Base-by-base conservation (phyloP, 139 green algal species). In the Limnomonas spitsbergensis region DNA sequence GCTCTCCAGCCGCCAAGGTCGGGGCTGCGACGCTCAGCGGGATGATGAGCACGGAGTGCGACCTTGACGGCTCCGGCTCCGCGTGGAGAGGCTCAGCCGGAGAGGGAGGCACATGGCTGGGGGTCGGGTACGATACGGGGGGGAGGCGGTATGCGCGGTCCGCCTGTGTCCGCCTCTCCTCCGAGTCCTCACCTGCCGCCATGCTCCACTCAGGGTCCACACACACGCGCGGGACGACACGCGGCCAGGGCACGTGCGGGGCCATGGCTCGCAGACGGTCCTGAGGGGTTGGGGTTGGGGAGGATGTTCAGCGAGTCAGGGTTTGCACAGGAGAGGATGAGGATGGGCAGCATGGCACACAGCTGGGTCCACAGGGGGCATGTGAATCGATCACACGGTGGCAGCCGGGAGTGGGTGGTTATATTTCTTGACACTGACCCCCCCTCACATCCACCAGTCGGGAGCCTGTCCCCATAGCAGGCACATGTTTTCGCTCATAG, bases 101-200 rank as follows among this genome's bases (percentile, higher is more conserved):
- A 3, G 53, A 70, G 29, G 73, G 73, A 3, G 73, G 73, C 3
- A 78, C 73, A 38, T 78, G 73, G 24, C 7, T 47, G 31, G 52
- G 42, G 4, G 73, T 78, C 3, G 73, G 73, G 53, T 78, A 78
- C 36, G 40, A 69, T 29, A 69, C 73, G 2, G 73, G 27, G 24
- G 73, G 73, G 29, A 61, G 53, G n/a, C 24, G 31, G 1, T 38
- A 20, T 24, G 73, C 73, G 2, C 39, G 27, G 4, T 37, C 32
- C 1, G 73, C 52, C 53, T 69, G 66, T 3, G 40, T 7, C 4
- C 42, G 73, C 2, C 31, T 34, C 73, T 78, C 73, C 2, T 4
- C 2, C 42, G 40, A 69, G 2, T 78, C 73, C 2, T 71, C 52
- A 3, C 73, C 73, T 2, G 35, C 47, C 14, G 47, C 47, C 20